Evolutionary conservation across 345 rosid species (phyloP), one percentile per base, ranked within the genome.

Genomic region (Syzygium jambos): DNA sequence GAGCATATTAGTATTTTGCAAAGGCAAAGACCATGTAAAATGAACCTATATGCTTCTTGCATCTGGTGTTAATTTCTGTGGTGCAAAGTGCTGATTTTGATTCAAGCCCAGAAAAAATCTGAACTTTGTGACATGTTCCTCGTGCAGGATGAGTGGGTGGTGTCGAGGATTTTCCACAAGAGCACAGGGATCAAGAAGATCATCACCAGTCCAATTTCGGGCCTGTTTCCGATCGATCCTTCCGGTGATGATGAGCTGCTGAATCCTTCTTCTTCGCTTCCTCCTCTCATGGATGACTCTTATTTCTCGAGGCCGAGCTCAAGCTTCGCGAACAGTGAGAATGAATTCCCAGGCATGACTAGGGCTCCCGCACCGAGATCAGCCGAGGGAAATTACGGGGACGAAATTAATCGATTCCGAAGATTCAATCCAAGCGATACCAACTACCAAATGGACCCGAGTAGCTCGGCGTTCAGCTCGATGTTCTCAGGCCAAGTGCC

Each of bases 141-240:
- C 38, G 87, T 88, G 34, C 94, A 97, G 99, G 98, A 95, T 89
- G 99, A 95, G 91, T 97, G 99, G 99, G 98, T 93, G 80, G 98
- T 96, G 54, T 91, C 98, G 91, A 93, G 98, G 95, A 92, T 97
- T 92, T 96, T 96, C 57, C 96, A 97, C 93, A 97, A 97, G 91
- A 94, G 88, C 88, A 88, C 91, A 7, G 95, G 94, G 55, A 63
- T 91, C 82, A 92, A 90, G 92, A 92, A 90, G 91, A 92, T 29
- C 23, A 90, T 91, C 56, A 87, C 88, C 17, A 78, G 30, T 68
- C 91, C 86, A 65, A 43, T 63, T 25, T 12, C 89, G 10, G 95
- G 91, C 5, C 57, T 88, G 14, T 46, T 88, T n/a, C 90, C 93
- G 80, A 52, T 77, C 41, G 87, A 91, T 80, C 87, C 94, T 12